phyloP scores from a whole-genome alignment of 2,329 filamentous ascomycete species.

The Harringtonia lauricola region DNA sequence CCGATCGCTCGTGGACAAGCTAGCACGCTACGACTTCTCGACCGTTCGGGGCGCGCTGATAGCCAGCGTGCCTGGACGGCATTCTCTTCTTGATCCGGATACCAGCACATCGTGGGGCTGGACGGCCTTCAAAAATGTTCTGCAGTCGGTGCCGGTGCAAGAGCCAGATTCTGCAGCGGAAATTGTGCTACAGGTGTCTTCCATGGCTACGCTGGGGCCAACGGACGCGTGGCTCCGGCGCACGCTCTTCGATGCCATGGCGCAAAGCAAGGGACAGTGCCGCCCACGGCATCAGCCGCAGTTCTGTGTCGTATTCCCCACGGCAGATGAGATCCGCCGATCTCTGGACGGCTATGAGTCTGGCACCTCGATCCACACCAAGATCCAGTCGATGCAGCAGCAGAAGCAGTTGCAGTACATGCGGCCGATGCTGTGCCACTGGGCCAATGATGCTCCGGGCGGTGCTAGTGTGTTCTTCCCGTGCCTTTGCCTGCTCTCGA shows the following conservation, averaged over 20 bases:
- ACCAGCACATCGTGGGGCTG: constrained; percentile 59
- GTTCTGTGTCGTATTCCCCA: constrained; percentile 72
- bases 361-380: constrained; percentile 73
- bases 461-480: constrained; percentile 24
- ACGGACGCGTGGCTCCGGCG: constrained; percentile 62
- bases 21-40: constrained; percentile 58
- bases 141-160: constrained; percentile 41
- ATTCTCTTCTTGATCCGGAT: constrained; percentile 19
- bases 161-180: constrained; percentile 23
- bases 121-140: constrained; percentile 50
- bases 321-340: constrained; percentile 62
- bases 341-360: constrained; percentile 71
- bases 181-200: constrained; percentile 60
- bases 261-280: constrained; percentile 7
- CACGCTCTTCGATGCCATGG: constrained; percentile 45
- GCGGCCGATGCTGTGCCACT: constrained; percentile 60
- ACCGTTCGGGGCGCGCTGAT: constrained; percentile 58
- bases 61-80: constrained; percentile 66
- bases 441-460: constrained; percentile 49
- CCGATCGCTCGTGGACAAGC: constrained; percentile 40
- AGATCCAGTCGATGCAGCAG: constrained; percentile 58
- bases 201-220: constrained; percentile 66
- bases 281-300: constrained; percentile 24
- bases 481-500: not conserved
- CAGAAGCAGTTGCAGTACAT: constrained; percentile 65